A percentile compares a stretch with the other conserved stretches of the same genome.
Conservation (phyloP, 1,139 yeast genomes). For the Geotrichum bryndzae region DNA sequence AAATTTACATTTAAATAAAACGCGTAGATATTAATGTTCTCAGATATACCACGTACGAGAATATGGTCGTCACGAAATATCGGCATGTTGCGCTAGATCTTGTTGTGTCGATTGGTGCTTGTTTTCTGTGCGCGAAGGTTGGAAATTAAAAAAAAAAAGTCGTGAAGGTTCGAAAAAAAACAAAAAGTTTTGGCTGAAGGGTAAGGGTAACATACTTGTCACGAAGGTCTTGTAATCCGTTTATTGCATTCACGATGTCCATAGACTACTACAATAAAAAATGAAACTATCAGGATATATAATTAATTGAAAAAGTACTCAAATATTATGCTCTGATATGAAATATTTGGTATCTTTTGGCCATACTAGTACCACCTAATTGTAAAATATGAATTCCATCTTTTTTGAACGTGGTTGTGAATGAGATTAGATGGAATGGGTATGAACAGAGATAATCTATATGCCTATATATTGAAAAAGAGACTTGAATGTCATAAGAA, state of each 20-base stretch:
- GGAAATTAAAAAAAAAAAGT: not conserved
- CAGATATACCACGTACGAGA: slow-evolving; percentile 28
- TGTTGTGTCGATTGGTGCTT: not conserved
- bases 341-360: not conserved
- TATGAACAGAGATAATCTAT: not conserved
- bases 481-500: not conserved
- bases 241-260: not conserved
- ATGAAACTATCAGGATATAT: too few relatives aligned
- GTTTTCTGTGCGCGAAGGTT: not conserved
- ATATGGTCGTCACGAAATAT: slow-evolving; percentile 57
- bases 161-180: not conserved
- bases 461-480: not conserved
- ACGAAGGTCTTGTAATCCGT: not conserved
- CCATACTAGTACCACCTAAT: not conserved
- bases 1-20: not conserved
- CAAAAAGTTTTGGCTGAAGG: not conserved
- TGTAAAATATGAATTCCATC: too few relatives aligned
- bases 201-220: not conserved
- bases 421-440: not conserved
- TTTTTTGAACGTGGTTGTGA: not conserved
- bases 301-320: too few relatives aligned
- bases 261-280: not conserved
- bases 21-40: not conserved
- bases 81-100: slow-evolving; percentile 40
- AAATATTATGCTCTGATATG: too few relatives aligned